These are phyloP conservation scores for Simplicillium aogashimaense DNA, from an alignment of 2,329 filamentous ascomycete species.

Conservation along the genomic window DNA sequence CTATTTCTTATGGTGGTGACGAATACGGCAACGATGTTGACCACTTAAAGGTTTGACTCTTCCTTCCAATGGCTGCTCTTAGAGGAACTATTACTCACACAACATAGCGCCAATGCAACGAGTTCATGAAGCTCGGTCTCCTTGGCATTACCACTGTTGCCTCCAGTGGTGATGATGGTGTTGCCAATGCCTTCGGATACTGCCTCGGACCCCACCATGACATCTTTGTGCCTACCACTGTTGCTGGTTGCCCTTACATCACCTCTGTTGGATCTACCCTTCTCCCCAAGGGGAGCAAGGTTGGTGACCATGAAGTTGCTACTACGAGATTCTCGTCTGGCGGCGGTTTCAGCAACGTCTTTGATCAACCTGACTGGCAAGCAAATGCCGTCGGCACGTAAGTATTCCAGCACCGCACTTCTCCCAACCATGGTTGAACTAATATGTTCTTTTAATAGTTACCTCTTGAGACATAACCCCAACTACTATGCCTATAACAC, in stretches of 20 bases:
- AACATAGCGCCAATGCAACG: constrained; percentile 27
- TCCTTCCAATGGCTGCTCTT: constrained; percentile 24
- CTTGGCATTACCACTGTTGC: constrained; percentile 25
- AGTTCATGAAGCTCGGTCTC: constrained; percentile 32
- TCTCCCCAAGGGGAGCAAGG: constrained; percentile 26
- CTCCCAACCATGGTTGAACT: too few species aligned
- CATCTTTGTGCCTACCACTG: constrained; percentile 19
- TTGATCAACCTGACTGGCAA: constrained; percentile 35
- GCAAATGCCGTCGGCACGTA: constrained; percentile 24
- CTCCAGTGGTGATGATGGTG: constrained; percentile 22
- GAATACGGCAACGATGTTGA: constrained; percentile 30
- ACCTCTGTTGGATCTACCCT: constrained; percentile 40
- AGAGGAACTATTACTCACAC: neutral
- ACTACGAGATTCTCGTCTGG: constrained; percentile 34
- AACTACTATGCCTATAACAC: constrained; percentile 18
- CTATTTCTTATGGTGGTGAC: constrained; percentile 33
- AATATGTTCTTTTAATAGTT: too few species aligned
- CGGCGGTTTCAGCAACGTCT: constrained; percentile 39
- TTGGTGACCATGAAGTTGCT: constrained; percentile 29
- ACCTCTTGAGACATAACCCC: constrained; percentile 5
- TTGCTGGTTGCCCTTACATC: constrained; percentile 30
- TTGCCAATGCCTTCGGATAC: constrained; percentile 2
- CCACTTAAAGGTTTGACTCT: constrained; percentile 26
- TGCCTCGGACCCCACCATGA: constrained; percentile 17
- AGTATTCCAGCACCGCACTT: constrained; percentile 19